These are phyloP conservation scores for Schizochytrium sp. DNA, from an alignment of 108 stramenopile species.

Conservation along the genomic window DNA sequence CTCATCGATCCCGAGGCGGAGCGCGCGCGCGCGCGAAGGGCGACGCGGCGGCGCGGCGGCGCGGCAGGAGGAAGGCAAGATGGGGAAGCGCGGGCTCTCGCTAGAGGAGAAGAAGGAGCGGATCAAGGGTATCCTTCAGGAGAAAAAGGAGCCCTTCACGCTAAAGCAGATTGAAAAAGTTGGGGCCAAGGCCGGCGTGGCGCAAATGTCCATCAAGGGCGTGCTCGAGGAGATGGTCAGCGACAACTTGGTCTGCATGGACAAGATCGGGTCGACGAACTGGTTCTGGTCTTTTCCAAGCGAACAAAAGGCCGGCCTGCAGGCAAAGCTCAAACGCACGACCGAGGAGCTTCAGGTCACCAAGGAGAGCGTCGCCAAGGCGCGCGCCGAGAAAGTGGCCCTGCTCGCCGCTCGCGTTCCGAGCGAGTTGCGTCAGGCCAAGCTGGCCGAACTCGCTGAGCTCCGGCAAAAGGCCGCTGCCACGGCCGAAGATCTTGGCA, in stretches of 20 bases:
- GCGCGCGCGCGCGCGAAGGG: too few relatives aligned
- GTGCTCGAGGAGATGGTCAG: slow-evolving; percentile 49
- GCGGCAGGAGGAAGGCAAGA: not conserved
- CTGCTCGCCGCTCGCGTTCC: not conserved
- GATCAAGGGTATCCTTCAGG: not conserved
- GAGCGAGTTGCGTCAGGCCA: not conserved
- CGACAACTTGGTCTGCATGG: slow-evolving; percentile 70
- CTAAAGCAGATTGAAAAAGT: slow-evolving; percentile 24
- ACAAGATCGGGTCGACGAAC: slow-evolving; percentile 84
- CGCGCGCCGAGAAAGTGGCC: not conserved
- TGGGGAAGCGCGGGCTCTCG: slow-evolving; percentile 12
- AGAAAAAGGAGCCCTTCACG: slow-evolving; percentile 20
- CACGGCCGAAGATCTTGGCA: slow-evolving; percentile 41
- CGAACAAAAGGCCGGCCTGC: not conserved
- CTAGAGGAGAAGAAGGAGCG: slow-evolving; percentile 22
- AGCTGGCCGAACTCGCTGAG: not conserved
- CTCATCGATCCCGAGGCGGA: too few relatives aligned
- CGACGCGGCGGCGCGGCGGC: too few relatives aligned
- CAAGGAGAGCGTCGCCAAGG: not conserved
- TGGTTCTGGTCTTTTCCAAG: slow-evolving; percentile 81
- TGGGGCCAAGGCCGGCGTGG: slow-evolving; percentile 15
- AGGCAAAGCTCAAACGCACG: not conserved
- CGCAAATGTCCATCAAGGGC: slow-evolving; percentile 22
- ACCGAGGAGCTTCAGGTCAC: not conserved
- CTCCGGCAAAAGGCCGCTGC: not conserved